These are phyloP conservation scores for Polyplosphaeria fusca DNA, from an alignment of 495 filamentous ascomycete species.

Conservation along the genomic window DNA sequence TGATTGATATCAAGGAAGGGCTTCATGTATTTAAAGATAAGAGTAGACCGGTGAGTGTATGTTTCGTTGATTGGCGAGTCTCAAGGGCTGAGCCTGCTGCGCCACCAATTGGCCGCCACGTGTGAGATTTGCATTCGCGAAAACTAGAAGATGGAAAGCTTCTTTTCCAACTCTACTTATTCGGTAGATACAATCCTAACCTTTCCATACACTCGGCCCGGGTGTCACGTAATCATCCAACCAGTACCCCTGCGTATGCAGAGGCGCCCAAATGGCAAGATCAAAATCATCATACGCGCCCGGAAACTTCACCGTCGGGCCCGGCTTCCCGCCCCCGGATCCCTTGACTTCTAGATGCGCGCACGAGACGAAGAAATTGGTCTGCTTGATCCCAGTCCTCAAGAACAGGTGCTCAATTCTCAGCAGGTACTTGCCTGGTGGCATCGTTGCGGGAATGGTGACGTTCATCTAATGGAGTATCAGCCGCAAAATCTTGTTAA, in stretches of 20 bases:
- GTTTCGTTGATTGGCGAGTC: too few relatives aligned
- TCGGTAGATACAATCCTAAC: too few relatives aligned
- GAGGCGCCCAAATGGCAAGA: neutral
- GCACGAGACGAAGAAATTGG: neutral
- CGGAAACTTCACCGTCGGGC: neutral
- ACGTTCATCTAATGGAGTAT: conserved; percentile 5
- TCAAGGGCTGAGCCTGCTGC: too few relatives aligned
- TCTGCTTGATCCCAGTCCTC: neutral
- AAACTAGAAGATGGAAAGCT: too few relatives aligned
- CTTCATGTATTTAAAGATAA: too few relatives aligned
- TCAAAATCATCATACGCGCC: neutral
- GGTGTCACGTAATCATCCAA: neutral
- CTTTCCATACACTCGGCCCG: neutral
- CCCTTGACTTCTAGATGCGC: neutral
- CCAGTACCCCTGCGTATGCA: neutral
- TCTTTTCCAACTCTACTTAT: too few relatives aligned
- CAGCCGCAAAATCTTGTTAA: too few relatives aligned
- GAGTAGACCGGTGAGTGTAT: too few relatives aligned
- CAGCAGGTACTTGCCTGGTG: conserved; percentile 19
- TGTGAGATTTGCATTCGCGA: too few relatives aligned
- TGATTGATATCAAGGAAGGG: too few relatives aligned
- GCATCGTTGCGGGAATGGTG: conserved; percentile 15
- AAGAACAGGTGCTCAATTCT: conserved; percentile 13
- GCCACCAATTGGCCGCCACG: too few relatives aligned
- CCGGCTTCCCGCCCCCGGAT: neutral